Conservation (phyloP, 257 asterid genomes). For the Voacanga thouarsii region DNA sequence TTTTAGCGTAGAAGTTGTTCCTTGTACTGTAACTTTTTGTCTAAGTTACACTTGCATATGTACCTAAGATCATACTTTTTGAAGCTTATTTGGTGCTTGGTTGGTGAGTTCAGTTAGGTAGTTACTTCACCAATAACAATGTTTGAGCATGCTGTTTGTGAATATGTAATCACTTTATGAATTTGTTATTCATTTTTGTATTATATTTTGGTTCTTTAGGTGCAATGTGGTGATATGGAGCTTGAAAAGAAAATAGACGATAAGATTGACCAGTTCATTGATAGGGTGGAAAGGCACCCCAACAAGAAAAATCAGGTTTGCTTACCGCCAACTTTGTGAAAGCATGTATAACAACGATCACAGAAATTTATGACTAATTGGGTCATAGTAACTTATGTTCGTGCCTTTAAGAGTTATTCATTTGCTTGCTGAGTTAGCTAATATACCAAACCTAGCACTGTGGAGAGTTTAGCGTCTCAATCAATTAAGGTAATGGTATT, state of each 20-base stretch:
- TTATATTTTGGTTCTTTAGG: conserved; percentile 39
- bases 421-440: background rate
- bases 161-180: background rate
- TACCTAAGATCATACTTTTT: background rate
- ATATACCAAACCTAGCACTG: background rate
- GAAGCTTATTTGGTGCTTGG: background rate
- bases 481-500: background rate
- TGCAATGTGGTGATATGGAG: conserved; percentile 84
- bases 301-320: conserved; percentile 90
- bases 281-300: conserved; percentile 91
- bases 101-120: background rate
- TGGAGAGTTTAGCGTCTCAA: background rate
- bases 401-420: background rate
- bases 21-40: background rate
- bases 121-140: background rate
- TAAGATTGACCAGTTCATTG: conserved; percentile 82
- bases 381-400: background rate
- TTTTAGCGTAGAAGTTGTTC: background rate
- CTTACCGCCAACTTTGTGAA: conserved; percentile 5
- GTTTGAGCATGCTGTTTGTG: background rate
- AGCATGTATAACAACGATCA: conserved; percentile 1
- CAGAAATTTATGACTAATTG: conserved; percentile 1
- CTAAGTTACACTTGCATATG: background rate
- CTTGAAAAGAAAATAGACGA: conserved; percentile 83
- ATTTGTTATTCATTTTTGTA: background rate